Evolutionary conservation across 495 filamentous ascomycete species (phyloP).

Genomic region (Aspergillus sclerotioniger): DNA sequence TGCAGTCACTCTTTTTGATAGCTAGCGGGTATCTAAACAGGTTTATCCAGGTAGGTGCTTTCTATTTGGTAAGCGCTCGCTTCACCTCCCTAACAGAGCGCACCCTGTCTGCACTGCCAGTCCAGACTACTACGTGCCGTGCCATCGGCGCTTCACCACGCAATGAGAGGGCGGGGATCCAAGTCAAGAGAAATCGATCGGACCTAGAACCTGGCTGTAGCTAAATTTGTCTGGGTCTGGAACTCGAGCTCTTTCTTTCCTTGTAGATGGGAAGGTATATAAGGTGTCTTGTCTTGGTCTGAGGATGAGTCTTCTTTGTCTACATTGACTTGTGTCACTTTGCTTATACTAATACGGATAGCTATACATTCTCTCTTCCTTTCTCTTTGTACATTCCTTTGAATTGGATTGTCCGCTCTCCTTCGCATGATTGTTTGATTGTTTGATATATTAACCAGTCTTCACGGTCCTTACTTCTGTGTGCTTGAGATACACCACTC

Average conservation of each 20-base stretch:
- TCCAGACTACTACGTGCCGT: not conserved
- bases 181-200: not conserved
- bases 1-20: not conserved
- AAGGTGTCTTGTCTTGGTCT: too few relatives aligned
- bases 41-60: not conserved
- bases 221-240: not conserved
- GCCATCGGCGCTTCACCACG: constrained; percentile 1
- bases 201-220: constrained; percentile 7
- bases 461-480: not conserved
- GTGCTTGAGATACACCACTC: not conserved
- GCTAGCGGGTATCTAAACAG: not conserved
- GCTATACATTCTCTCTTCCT: not conserved
- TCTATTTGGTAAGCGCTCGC: constrained; percentile 3
- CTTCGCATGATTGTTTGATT: not conserved
- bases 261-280: too few relatives aligned
- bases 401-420: not conserved
- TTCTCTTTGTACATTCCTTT: not conserved
- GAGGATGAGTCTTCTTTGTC: constrained; percentile 1
- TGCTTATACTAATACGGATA: not conserved
- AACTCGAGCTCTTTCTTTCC: not conserved
- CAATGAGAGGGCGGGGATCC: constrained; percentile 7
- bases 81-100: not conserved
- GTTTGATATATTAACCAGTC: not conserved
- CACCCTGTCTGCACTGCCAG: not conserved
- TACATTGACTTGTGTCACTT: not conserved